Percentiles rank a stretch among this genome's conserved stretches.
Conservation (phyloP, 1,139 yeast genomes). For the Kodamaea derodonti region DNA sequence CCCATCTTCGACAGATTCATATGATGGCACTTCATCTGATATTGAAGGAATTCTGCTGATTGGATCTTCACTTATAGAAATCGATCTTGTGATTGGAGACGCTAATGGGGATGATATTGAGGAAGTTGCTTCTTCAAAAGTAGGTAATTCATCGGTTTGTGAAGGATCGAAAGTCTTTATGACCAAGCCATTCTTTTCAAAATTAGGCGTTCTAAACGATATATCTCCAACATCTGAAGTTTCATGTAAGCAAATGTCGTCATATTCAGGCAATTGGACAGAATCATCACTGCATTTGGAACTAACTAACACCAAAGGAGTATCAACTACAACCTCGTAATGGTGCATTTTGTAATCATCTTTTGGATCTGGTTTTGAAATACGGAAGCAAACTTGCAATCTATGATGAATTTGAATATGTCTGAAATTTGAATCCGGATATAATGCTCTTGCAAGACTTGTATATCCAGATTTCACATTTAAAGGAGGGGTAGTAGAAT, state of each 20-base stretch:
- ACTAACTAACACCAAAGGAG: conserved; percentile 72
- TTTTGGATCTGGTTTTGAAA: conserved; percentile 61
- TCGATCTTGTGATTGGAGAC: conserved; percentile 33
- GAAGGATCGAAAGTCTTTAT: conserved; percentile 27
- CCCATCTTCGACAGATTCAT: conserved; percentile 17
- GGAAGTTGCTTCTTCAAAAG: conserved; percentile 56
- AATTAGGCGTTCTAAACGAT: conserved; percentile 35
- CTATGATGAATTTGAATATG: conserved; percentile 73
- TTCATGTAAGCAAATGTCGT: conserved; percentile 21
- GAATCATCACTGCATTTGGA: conserved; percentile 67
- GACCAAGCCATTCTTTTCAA: conserved; percentile 34
- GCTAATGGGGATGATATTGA: conserved; percentile 4
- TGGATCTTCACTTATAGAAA: conserved; percentile 34
- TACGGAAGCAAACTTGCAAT: conserved; percentile 72
- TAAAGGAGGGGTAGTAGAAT: conserved; percentile 14
- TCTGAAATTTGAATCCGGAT: conserved; percentile 70
- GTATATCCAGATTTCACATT: conserved; percentile 39
- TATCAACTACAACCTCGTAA: conserved; percentile 85
- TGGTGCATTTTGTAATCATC: conserved; percentile 65
- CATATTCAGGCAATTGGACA: conserved; percentile 68
- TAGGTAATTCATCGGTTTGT: conserved; percentile 41
- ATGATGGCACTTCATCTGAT: conserved; percentile 36
- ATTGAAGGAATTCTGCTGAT: conserved; percentile 32
- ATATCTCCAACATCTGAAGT: conserved; percentile 7
- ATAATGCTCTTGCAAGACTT: conserved; percentile 34